Evolutionary conservation across 225 moss, liverwort and hornwort genomes (phyloP), one percentile per base, ranked within the genome.

Genomic region (Bryum argenteum): DNA sequence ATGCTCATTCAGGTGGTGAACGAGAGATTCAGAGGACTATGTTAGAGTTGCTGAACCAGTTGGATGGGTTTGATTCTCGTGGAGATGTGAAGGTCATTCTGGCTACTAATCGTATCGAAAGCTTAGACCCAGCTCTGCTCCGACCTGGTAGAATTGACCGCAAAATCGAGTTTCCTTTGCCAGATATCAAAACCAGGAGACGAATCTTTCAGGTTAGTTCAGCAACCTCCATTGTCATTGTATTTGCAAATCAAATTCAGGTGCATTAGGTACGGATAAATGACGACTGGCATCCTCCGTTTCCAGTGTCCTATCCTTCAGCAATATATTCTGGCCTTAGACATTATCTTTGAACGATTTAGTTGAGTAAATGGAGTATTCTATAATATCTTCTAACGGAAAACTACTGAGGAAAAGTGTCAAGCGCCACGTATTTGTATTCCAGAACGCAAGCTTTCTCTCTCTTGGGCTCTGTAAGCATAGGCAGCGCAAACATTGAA

Each of bases 11-110:
- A 3, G 91, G 92, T 69, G 92, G 92, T 53, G 92, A 92, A 56
- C 82, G 92, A 76, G 92, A 92, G 75, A 90, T 92, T 53, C 92
- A 92, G 70, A 81, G 92, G 67, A 92, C 92, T 15, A 92, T 92
- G 92, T 77, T 92, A 77, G 92, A 92, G 71, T 70, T 92, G 74
- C 64, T 92, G 54, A 92, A 92, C 68, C 92, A 92, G 78, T 87
- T 92, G 33, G 92, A 92, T 78, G 92, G 92, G 15, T 92, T 92
- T 75, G 92, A 92, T 78, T 84, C 89, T 40, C 90, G 87, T 54
- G 91, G 84, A 58, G 91, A 91, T 64, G 91, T 91, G 37, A 91
- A 92, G 81, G 92, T 92, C 45, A 92, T 92, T 69, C 54, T 90
- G 76, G 92, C 92, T 10, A 92, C 92, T 19, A 92, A 92, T 57